Percentiles rank a stretch among this genome's conserved stretches.
Evolutionary conservation across 345 rosid species (phyloP).

Genomic region (Rhodomyrtus tomentosa): DNA sequence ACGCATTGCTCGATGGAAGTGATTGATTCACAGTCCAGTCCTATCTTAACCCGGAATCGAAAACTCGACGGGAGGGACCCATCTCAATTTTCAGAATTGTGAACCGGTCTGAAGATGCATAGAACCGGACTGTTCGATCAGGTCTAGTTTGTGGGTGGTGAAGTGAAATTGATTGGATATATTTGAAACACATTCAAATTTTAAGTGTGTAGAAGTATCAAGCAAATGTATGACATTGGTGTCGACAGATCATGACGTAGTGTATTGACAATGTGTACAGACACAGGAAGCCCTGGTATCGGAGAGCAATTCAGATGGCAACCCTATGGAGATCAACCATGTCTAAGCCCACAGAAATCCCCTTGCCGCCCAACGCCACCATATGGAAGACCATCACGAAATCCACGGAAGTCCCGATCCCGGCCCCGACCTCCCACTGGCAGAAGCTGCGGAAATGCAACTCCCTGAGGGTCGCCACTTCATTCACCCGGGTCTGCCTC

Average conservation of each 20-base stretch:
- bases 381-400: conserved; percentile 44
- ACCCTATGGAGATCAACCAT: conserved; percentile 36
- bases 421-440: conserved; percentile 4
- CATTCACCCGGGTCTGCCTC: conserved; percentile 84
- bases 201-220: background rate
- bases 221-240: background rate
- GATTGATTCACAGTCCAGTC: too few relatives aligned
- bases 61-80: too few relatives aligned
- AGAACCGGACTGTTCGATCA: too few relatives aligned
- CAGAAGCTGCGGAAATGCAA: conserved; percentile 54
- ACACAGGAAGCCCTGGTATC: conserved; percentile 90
- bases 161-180: too few relatives aligned
- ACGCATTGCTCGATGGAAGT: background rate
- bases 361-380: conserved; percentile 13
- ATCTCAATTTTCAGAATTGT: too few relatives aligned
- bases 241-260: background rate
- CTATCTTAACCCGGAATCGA: too few relatives aligned
- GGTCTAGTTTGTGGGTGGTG: accelerated
- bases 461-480: conserved; percentile 64
- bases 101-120: too few relatives aligned
- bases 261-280: background rate
- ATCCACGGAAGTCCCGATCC: conserved; percentile 3
- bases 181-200: too few relatives aligned
- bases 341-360: conserved; percentile 29
- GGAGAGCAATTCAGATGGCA: conserved; percentile 80